Evolutionary conservation across 345 rosid genomes (phyloP), one percentile per base, ranked within the genome.

Genomic region (Sonneratia caseolaris): DNA sequence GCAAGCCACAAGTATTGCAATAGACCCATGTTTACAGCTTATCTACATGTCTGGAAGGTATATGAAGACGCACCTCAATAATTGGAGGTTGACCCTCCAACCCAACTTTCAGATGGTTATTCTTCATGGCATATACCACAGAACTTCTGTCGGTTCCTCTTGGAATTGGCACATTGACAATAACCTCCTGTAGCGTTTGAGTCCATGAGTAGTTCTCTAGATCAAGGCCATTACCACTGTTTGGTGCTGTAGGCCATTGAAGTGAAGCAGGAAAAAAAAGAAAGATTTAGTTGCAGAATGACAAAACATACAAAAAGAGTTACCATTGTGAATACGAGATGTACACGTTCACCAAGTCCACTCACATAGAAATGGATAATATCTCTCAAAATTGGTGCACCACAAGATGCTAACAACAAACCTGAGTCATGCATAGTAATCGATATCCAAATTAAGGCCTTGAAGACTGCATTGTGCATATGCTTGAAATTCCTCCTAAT

Each of bases 121-220:
- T 94, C 90, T 89, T 94, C 48, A 91, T 89, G 72, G 87, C 95
- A 67, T 93, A 90, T 9, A 75, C 81, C 45, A 94, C 84, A 71
- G 74, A 85, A 79, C 87, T 81, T 73, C 91, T 81, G 75, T 86
- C 90, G 21, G 97, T 94, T 66, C 98, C 97, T 66, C 70, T 22
- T n/a, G 96, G 97, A 11, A 94, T 82, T 0, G 97, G 97, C 73
- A 94, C 72, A 72, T 49, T 87, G 38, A 94, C 71, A 0, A 81
- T 83, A n/a, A 94, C 92, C 88, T 91, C 98, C 65, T 87, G 91
- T 37, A 94, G 86, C 56, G 85, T 84, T 76, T 94, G 98, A 36
- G 88, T 87, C 98, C 98, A 94, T 19, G 93, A 90, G 78, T 94
- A 89, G 0, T 84, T 85, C 69, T 94, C 97, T 65, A 94, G 79